Conservation (phyloP, 257 asterid genomes). For the Solanum etuberosum region DNA sequence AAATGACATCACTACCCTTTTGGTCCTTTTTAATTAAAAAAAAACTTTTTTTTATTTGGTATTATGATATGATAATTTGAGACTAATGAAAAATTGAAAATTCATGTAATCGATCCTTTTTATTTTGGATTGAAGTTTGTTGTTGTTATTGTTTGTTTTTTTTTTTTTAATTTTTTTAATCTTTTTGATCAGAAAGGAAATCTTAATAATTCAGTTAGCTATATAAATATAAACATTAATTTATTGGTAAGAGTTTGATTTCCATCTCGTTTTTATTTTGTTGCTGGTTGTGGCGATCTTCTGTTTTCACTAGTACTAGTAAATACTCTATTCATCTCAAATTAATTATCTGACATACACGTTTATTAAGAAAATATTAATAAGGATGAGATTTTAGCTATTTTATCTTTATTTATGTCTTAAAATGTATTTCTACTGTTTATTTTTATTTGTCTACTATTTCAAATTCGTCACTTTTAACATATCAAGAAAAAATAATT, state of each 20-base stretch:
- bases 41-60: not conserved
- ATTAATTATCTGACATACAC: too few relatives aligned
- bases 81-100: not conserved
- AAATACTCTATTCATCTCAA: not conserved
- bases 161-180: not conserved
- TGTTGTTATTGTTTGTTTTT: not conserved
- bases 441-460: too few relatives aligned
- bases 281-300: not conserved
- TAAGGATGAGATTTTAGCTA: not conserved
- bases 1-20: not conserved
- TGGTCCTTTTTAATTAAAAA: too few relatives aligned
- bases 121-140: not conserved
- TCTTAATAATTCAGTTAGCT: not conserved
- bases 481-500: too few relatives aligned
- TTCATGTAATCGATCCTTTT: not conserved
- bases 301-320: not conserved
- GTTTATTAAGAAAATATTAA: too few relatives aligned
- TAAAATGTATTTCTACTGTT: not conserved
- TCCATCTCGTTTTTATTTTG: not conserved
- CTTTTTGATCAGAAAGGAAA: accelerated
- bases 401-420: not conserved
- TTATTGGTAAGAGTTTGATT: not conserved
- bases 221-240: not conserved
- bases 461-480: too few relatives aligned
- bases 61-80: not conserved